Evolutionary conservation across 2,329 filamentous ascomycete genomes (phyloP).

Genomic region (Aphanocladium album): DNA sequence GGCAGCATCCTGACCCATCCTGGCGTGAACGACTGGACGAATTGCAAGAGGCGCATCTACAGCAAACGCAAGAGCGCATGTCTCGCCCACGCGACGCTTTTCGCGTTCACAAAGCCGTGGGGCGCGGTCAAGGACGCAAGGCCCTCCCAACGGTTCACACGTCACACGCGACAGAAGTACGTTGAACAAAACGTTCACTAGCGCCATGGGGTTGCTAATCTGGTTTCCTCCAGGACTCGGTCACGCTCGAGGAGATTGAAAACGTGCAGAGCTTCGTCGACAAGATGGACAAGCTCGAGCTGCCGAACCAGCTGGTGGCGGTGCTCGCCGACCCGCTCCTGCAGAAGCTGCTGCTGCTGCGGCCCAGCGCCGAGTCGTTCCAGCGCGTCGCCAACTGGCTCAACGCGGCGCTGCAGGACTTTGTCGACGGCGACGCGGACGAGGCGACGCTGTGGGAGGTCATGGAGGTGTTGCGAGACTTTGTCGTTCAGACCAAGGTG

Average conservation of each 20-base stretch:
- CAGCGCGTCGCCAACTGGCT: conserved; percentile 57
- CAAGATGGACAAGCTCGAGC: conserved; percentile 70
- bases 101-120: conserved; percentile 50
- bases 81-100: conserved; percentile 47
- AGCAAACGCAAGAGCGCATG: conserved; percentile 38
- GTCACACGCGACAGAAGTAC: conserved; percentile 63
- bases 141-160: conserved; percentile 68
- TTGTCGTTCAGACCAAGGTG: conserved; percentile 53
- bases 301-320: conserved; percentile 77
- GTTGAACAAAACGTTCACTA: conserved; percentile 15
- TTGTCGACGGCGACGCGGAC: conserved; percentile 46
- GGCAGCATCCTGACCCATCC: conserved; percentile 65
- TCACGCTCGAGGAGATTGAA: conserved; percentile 74
- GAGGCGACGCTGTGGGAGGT: conserved; percentile 47
- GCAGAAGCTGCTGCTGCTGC: conserved; percentile 69
- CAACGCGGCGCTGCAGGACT: conserved; percentile 49
- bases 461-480: conserved; percentile 51
- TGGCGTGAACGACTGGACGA: conserved; percentile 66
- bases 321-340: conserved; percentile 70
- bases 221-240: conserved; percentile 42
- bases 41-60: conserved; percentile 56
- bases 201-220: conserved; percentile 9
- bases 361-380: conserved; percentile 47
- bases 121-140: conserved; percentile 26
- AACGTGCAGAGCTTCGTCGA: conserved; percentile 63